Evolutionary conservation across 768 basidiomycete genomes (phyloP), one percentile per base, ranked within the genome.

Genomic region (Amanita subjunquillea): DNA sequence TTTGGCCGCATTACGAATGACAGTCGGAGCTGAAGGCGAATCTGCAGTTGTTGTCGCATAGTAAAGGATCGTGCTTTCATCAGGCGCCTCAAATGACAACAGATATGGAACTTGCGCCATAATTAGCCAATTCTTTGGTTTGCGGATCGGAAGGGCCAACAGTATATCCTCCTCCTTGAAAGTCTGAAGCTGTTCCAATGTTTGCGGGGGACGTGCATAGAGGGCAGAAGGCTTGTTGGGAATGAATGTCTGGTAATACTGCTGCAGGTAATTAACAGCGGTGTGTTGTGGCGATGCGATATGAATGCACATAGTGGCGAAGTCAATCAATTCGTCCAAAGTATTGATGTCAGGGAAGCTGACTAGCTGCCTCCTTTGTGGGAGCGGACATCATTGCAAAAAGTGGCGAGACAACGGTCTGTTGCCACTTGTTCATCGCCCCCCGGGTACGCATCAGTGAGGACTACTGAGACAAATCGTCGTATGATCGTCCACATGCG

Each of bases 261-360:
- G 66, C 54, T 67, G 66, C 22, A 67, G 59, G 50, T 66, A 67
- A 52, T 67, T 67, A 54, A 67, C 63, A 2, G 66, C 66, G 27
- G 65, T 67, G 49, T 67, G 66, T 54, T 67, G 66, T 3, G 65
- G 60, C 10, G 63, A 55, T 12, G 66, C 65, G 50, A 65, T 63
- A 53, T 67, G 65, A 39, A 67, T 66, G 56, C 63, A 63, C 65
- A 67, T 66, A 0, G 63, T 65, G 43, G 62, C 59, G 20, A 60
- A 47, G 55, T 67, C 62, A 51, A 66, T 62, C 32, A 66, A 48
- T 13, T 60, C 59, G 36, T 61, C 59, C 25, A 66, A 47, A 0
- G 65, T 67, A 32, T 53, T 55, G 53, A 64, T 56, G 4, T 42
- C 48, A 7, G 66, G 66, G 58, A 67, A 66, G 38, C 56, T 59